These are phyloP conservation scores for Biscogniauxia mediterranea DNA, from an alignment of 2,329 filamentous ascomycete species.

Conservation along the genomic window DNA sequence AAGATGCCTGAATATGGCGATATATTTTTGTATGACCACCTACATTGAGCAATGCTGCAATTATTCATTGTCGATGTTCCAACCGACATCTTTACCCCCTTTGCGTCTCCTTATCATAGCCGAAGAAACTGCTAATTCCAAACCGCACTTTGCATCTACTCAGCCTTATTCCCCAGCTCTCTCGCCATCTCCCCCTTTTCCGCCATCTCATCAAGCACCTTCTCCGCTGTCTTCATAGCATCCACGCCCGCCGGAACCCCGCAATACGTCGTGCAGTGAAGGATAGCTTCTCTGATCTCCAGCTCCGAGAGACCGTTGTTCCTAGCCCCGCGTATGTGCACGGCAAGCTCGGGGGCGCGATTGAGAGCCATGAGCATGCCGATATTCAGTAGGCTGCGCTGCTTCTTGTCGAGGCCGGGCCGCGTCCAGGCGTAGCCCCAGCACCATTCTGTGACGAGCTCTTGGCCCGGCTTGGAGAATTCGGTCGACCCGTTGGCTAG, in stretches of 20 bases:
- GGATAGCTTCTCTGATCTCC: slow-evolving; percentile 60
- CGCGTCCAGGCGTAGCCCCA: slow-evolving; percentile 65
- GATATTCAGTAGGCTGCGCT: slow-evolving; percentile 58
- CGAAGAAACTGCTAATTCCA: not conserved
- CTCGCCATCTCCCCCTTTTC: slow-evolving; percentile 30
- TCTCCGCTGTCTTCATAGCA: slow-evolving; percentile 35
- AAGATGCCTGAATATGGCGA: too few species aligned
- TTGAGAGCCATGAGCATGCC: slow-evolving; percentile 61
- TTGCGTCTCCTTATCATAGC: not conserved
- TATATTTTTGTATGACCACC: too few species aligned
- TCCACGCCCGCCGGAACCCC: slow-evolving; percentile 44
- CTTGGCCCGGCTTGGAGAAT: slow-evolving; percentile 60
- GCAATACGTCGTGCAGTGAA: slow-evolving; percentile 45
- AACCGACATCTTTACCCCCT: not conserved
- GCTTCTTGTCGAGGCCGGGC: slow-evolving; percentile 59
- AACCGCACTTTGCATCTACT: not conserved
- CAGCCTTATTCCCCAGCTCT: slow-evolving; percentile 27
- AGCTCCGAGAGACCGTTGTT: slow-evolving; percentile 61
- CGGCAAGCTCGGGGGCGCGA: slow-evolving; percentile 55
- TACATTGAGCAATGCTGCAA: too few species aligned
- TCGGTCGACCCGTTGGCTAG: slow-evolving; percentile 54
- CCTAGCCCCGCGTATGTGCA: slow-evolving; percentile 61
- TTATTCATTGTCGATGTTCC: too few species aligned
- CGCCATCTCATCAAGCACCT: slow-evolving; percentile 32
- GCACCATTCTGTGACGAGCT: slow-evolving; percentile 62